These are phyloP conservation scores for Cryptococcus amylolentus DNA, from an alignment of 1,284 basidiomycete species.

Conservation along the genomic window DNA sequence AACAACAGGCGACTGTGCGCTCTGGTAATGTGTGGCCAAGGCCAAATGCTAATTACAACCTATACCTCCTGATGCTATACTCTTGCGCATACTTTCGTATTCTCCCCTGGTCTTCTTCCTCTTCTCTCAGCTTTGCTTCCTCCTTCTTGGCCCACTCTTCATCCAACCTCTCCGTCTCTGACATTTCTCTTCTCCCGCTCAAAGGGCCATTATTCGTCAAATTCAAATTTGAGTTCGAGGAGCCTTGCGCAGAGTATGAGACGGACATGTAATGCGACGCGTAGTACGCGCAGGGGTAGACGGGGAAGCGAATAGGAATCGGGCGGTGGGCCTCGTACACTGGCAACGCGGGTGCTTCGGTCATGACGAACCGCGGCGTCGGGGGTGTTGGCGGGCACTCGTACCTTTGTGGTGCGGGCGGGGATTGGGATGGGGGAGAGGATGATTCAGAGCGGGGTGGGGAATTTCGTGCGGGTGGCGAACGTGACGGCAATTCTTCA, in stretches of 20 bases:
- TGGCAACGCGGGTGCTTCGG: background rate
- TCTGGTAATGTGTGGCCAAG: too few species aligned
- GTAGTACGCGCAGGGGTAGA: background rate
- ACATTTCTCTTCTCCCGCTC: background rate
- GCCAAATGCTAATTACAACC: too few species aligned
- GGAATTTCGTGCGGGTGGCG: background rate
- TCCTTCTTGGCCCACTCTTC: conserved; percentile 1
- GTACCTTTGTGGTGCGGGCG: background rate
- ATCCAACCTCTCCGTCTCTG: background rate
- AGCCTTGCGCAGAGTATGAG: background rate
- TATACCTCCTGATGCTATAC: background rate
- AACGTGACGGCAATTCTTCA: background rate
- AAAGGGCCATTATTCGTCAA: background rate
- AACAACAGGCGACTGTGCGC: too few species aligned
- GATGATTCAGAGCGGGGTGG: background rate
- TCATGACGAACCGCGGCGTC: background rate
- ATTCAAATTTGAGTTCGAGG: too few species aligned
- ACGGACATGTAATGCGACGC: background rate
- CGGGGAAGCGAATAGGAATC: background rate
- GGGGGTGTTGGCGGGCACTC: background rate
- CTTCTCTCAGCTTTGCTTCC: background rate
- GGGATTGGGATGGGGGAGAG: background rate
- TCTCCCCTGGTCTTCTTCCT: background rate
- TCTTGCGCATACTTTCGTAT: background rate
- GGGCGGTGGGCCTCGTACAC: background rate